phyloP scores from a whole-genome alignment of 805 yeast genomes.

The Sungouiella thailandica region DNA sequence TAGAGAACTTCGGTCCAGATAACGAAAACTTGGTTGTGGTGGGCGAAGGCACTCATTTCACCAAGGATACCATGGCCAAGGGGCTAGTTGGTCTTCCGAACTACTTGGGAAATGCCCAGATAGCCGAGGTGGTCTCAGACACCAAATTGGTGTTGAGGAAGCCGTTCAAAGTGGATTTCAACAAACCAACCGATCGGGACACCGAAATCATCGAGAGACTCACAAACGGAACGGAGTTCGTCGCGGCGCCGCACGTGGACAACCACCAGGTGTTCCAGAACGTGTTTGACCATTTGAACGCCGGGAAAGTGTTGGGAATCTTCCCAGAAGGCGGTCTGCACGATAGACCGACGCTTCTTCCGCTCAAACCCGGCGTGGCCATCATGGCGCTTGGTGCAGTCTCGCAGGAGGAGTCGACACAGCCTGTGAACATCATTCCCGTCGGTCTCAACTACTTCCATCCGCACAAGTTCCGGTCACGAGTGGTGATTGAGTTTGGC shows the following conservation, averaged over 20 bases:
- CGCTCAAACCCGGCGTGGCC: conserved; percentile 42
- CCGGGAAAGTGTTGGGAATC: conserved; percentile 32
- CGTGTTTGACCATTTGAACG: conserved; percentile 34
- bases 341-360: conserved; percentile 37
- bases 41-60: conserved; percentile 34
- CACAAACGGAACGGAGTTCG: conserved; percentile 25
- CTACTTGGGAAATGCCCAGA: conserved; percentile 31
- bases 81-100: conserved; percentile 35
- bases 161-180: conserved; percentile 19
- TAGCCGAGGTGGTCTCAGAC: conserved; percentile 27
- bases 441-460: conserved; percentile 41
- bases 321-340: conserved; percentile 45
- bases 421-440: conserved; percentile 29
- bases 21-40: conserved; percentile 15
- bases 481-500: conserved; percentile 41
- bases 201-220: conserved; percentile 13
- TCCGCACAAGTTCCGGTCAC: conserved; percentile 35
- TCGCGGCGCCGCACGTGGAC: conserved; percentile 37
- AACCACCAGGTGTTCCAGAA: conserved; percentile 30
- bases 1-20: conserved; percentile 15
- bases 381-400: conserved; percentile 42
- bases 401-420: conserved; percentile 22
- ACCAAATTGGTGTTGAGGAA: conserved; percentile 21
- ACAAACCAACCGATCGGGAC: conserved; percentile 9
- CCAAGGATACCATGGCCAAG: conserved; percentile 27